A percentile compares a stretch with the other conserved stretches of the same genome.
Evolutionary conservation across 2,329 filamentous ascomycete genomes (phyloP).

Genomic region (Paramyrothecium roridum): DNA sequence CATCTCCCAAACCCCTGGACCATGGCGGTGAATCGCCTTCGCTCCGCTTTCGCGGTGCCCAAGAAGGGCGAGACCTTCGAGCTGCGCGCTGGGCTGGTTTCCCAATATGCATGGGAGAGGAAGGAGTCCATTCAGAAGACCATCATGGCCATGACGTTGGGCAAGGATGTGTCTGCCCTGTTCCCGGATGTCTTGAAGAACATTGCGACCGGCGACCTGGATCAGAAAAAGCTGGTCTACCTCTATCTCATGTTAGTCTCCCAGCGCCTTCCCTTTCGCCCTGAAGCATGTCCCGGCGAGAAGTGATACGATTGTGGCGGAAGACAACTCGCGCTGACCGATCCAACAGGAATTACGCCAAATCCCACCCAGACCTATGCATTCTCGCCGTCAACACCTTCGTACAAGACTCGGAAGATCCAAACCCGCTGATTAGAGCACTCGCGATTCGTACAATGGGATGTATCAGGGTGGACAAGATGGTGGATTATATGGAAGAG

Average conservation of each 20-base stretch:
- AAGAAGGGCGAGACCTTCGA: constrained; percentile 98
- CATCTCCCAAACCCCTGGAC: constrained; percentile 20
- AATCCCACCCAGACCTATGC: constrained; percentile 96
- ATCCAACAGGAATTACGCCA: constrained; percentile 85
- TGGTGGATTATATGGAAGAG: constrained; percentile 99
- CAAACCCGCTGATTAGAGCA: constrained; percentile 91
- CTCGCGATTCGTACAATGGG: constrained; percentile 98
- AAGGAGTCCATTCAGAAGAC: constrained; percentile 99
- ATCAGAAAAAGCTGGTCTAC: constrained; percentile 99
- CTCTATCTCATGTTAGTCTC: constrained; percentile 86
- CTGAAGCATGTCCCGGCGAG: constrained; percentile 10
- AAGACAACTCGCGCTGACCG: constrained; percentile 3
- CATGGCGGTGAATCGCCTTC: constrained; percentile 96
- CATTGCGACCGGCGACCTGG: constrained; percentile 88
- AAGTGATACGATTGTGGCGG: too few species aligned
- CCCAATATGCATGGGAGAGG: constrained; percentile 98
- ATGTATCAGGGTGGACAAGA: constrained; percentile 96
- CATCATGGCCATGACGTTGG: constrained; percentile 99
- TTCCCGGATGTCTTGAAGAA: constrained; percentile 99
- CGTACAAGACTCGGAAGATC: constrained; percentile 97
- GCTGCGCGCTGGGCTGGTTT: constrained; percentile 89
- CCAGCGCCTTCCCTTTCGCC: not conserved
- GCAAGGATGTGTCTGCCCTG: constrained; percentile 95
- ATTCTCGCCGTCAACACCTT: constrained; percentile 99
- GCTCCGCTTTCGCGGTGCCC: constrained; percentile 87